These are phyloP conservation scores for Neurospora crassa DNA, from an alignment of 2,329 filamentous ascomycete genomes.

Conservation along the genomic window DNA sequence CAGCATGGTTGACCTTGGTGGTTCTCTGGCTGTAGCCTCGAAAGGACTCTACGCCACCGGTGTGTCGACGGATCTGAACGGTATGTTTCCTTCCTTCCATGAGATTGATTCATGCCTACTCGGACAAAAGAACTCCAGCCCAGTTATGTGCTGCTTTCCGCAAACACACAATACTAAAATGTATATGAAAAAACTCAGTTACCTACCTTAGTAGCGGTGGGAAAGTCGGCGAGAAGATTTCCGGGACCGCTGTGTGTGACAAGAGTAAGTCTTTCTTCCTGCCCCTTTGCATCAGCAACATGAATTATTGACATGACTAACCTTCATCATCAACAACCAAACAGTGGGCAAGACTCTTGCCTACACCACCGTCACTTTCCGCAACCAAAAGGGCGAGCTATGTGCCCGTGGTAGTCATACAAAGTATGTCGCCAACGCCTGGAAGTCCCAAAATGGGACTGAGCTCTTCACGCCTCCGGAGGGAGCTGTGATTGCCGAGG, in stretches of 20 bases:
- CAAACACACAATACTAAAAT: background rate
- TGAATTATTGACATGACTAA: background rate
- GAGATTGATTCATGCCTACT: background rate
- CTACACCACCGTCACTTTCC: constrained; percentile 51
- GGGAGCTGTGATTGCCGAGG: constrained; percentile 5
- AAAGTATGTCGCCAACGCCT: constrained; percentile 35
- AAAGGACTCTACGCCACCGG: constrained; percentile 53
- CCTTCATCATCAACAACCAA: constrained; percentile 1
- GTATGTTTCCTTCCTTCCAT: constrained; percentile 24
- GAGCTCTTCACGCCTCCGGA: constrained; percentile 7
- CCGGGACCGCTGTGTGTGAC: constrained; percentile 48
- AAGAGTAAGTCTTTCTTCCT: constrained; percentile 37
- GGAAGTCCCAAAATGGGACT: constrained; percentile 3
- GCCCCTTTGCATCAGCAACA: background rate
- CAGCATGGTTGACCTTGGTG: constrained; percentile 60
- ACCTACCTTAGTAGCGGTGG: constrained; percentile 53
- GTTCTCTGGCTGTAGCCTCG: constrained; percentile 56
- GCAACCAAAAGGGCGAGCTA: constrained; percentile 47
- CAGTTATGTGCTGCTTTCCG: background rate
- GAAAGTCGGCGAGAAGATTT: constrained; percentile 45
- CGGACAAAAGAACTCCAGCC: background rate
- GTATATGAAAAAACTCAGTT: constrained; percentile 30
- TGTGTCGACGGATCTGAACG: constrained; percentile 56
- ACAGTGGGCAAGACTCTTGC: constrained; percentile 55
- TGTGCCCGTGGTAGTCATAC: constrained; percentile 56